phyloP scores from a whole-genome alignment of 163 green algal genomes.

The Chlorella variabilis region DNA sequence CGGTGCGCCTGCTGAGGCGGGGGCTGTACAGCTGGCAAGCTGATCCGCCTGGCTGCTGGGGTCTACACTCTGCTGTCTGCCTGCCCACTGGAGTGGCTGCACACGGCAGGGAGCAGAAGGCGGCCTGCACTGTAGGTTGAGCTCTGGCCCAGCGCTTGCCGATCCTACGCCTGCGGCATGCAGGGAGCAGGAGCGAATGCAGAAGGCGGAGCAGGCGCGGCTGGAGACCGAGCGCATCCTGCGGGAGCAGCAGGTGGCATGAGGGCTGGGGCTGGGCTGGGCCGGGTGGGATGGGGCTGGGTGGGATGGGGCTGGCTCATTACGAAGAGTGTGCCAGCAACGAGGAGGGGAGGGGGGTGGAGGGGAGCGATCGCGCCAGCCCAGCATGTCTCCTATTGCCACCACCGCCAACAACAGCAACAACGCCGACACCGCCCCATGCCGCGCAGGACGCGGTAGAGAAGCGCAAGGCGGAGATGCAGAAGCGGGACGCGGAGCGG shows the following conservation, averaged over 20 bases:
- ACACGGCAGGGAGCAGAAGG: no score
- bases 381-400: no score
- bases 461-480: conserved; percentile 69
- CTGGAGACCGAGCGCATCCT: conserved; percentile 78
- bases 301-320: no score
- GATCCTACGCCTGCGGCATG: neutral
- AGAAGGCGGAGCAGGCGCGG: conserved; percentile 71
- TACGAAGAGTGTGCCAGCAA: no score
- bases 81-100: neutral
- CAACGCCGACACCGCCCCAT: no score
- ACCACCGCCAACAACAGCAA: no score
- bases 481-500: conserved; percentile 44
- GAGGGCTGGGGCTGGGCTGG: no score
- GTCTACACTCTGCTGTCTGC: neutral
- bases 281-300: no score
- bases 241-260: conserved; percentile 50
- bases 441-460: conserved; percentile 53
- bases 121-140: no score
- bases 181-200: conserved; percentile 77
- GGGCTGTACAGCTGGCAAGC: neutral
- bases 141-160: no score
- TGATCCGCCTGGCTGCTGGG: neutral
- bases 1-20: conserved; percentile 40
- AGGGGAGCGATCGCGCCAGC: no score
- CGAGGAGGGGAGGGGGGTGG: no score